Evolutionary conservation across 2,329 filamentous ascomycete genomes (phyloP), one percentile per base, ranked within the genome.

Genomic region (Beauveria australis): DNA sequence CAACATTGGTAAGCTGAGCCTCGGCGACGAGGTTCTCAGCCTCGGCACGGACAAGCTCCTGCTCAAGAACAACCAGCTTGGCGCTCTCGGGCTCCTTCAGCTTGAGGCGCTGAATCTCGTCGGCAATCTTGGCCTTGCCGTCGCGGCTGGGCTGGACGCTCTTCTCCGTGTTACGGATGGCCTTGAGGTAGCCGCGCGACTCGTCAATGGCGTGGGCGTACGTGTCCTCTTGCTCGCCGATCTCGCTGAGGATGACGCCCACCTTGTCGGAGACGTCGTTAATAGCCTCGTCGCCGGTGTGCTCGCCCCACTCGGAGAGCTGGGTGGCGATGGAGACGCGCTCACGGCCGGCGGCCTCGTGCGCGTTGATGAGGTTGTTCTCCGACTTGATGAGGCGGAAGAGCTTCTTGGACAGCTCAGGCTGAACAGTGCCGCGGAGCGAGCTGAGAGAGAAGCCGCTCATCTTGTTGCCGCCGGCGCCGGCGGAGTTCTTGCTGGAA

Each of bases 11-110:
- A 73, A 99, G 81, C 75, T 99, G 94, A 24, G 94, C 94, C 76
- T 99, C 94, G 1, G 94, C 94, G 54, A 99, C 94, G 62, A 99
- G 77, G 69, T 91, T 95, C 79, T 97, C 92, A 3, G 94, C 94
- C 79, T 99, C 94, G 26, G 93, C 92, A 66, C 94, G 83, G 58
- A 99, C 92, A 58, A 99, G 86, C 79, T 97, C 94, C 78, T 99
- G 94, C 79, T 99, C 94, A 59, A 97, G 81, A 24, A 88, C 88
- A 41, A 91, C 86, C 60, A 97, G 79, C 72, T 86, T 89, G 33
- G 89, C 81, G 70, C 88, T 95, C 71, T 89, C 85, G 7, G 92
- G 92, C 75, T 97, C 94, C 79, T 94, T 97, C 74, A 88, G 83
- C 81, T 96, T 97, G 67, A 97, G 78, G 75, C 87, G 90, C 66